A percentile compares a stretch with the other conserved stretches of the same genome.
Evolutionary conservation across 805 yeast genomes (phyloP).

Genomic region (Candida ortonii): DNA sequence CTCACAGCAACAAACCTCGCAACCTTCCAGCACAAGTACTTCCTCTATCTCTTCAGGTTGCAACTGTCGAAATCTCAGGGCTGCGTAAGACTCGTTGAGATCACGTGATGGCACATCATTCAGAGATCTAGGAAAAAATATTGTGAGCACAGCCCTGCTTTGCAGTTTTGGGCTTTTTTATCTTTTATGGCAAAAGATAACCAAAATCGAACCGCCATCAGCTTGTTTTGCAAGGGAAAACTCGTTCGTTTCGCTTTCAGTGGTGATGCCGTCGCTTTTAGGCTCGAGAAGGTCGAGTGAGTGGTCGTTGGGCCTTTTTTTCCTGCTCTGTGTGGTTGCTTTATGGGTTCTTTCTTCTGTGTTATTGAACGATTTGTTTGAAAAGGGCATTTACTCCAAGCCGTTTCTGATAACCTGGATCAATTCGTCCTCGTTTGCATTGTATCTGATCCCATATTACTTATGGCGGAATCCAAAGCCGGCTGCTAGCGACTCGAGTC

Average conservation of each 20-base stretch:
- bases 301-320: conserved; percentile 78
- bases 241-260: no score
- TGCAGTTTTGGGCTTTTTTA: no score
- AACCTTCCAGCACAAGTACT: conserved; percentile 14
- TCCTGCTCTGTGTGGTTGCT: conserved; percentile 71
- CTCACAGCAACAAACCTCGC: conserved; percentile 13
- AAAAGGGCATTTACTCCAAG: conserved; percentile 64
- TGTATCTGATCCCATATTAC: conserved; percentile 67
- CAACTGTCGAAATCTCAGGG: conserved; percentile 2
- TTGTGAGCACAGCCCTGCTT: no score
- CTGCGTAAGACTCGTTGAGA: neutral
- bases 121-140: no score
- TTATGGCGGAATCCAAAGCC: conserved; percentile 15
- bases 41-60: conserved; percentile 8
- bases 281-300: conserved; percentile 25
- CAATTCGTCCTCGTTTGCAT: conserved; percentile 79
- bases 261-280: no score
- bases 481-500: neutral
- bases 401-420: conserved; percentile 92
- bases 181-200: no score
- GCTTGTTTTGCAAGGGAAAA: no score
- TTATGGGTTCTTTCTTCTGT: conserved; percentile 93
- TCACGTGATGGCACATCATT: no score
- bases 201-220: no score
- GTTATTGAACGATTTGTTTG: conserved; percentile 73